These are phyloP conservation scores for Cryphonectria carpinicola DNA, from an alignment of 2,329 filamentous ascomycete genomes.

Conservation along the genomic window DNA sequence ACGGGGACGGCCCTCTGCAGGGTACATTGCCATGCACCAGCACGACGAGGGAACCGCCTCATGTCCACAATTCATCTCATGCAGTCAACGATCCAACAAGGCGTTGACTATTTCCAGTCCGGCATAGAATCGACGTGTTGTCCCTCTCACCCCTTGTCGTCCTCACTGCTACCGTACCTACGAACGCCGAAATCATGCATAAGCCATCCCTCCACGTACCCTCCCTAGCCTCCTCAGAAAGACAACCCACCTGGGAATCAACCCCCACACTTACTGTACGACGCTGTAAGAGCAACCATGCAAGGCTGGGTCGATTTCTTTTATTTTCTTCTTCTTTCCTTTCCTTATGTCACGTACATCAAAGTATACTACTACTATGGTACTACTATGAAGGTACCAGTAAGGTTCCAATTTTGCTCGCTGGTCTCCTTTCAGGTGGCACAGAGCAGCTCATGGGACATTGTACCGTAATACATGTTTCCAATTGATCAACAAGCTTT, in stretches of 20 bases:
- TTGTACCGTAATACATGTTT: not conserved
- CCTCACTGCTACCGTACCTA: not conserved
- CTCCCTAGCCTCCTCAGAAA: not conserved
- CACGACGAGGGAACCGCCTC: not conserved
- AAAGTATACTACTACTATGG: not conserved
- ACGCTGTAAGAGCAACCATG: not conserved
- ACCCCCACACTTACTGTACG: constrained; percentile 9
- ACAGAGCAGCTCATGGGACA: not conserved
- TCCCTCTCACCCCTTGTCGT: not conserved
- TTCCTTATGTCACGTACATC: not conserved
- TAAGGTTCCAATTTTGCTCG: no score
- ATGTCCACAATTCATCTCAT: not conserved
- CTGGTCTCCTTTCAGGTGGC: not conserved
- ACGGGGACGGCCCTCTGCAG: constrained; percentile 2
- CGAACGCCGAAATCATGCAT: constrained; percentile 3
- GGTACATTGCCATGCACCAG: constrained; percentile 11
- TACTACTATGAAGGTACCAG: not conserved
- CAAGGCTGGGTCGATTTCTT: constrained; percentile 17
- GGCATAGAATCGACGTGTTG: not conserved
- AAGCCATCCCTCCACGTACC: constrained; percentile 13
- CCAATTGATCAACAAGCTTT: constrained; percentile 1
- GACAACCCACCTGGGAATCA: not conserved
- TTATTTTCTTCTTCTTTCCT: no score
- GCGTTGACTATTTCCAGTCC: not conserved
- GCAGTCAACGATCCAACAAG: not conserved